Base-by-base conservation (phyloP, 441 rosid species). In the Pelargonium fulgidum region DNA sequence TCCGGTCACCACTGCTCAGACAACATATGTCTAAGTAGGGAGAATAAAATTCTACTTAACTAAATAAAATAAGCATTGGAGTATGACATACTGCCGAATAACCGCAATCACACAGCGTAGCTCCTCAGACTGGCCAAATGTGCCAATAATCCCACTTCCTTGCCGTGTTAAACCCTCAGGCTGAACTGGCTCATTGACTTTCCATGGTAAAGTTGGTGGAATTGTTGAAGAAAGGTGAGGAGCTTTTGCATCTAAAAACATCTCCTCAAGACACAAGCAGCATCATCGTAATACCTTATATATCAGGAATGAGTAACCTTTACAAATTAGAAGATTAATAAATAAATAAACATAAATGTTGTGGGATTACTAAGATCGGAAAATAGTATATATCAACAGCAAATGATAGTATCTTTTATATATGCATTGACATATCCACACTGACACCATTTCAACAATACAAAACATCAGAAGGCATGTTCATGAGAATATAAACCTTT, bases 211-310 rank as follows among this genome's bases (percentile, higher is more conserved):
- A 64, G 74, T 81, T 50, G 98, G 98, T 33, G 98, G 97, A 83
- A 96, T 86, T 62, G 82, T 84, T 29, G 99, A 85, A 63, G 99
- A 93, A 68, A 91, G 93, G 76, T 96, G 99, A 73, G 99, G 99
- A 73, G 99, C 99, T 84, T 89, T 96, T 50, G 98, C 99, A 75
- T 96, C 99, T 78, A 96, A 77, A 75, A 92, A 91, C 92, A 93
- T 88, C 85, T 96, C 85, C 99, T 82, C 83, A 96, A 70, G 47
- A 96, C 96, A 78, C 97, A 96, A 62, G 99, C 99, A 76, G 98
- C 90, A 83, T 91, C 99, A 78, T 96, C 98, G 74, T 96, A 96
- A 76, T 96, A 96, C 83, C 98, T 95, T 26, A 26, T 59, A 74
- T 56, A 74, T 70, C 68, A 63, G 47, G 75, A 71, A 68, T 62